Evolutionary conservation across 2,329 filamentous ascomycete species (phyloP), one percentile per base, ranked within the genome.

Genomic region (Aspergillus versicolor): DNA sequence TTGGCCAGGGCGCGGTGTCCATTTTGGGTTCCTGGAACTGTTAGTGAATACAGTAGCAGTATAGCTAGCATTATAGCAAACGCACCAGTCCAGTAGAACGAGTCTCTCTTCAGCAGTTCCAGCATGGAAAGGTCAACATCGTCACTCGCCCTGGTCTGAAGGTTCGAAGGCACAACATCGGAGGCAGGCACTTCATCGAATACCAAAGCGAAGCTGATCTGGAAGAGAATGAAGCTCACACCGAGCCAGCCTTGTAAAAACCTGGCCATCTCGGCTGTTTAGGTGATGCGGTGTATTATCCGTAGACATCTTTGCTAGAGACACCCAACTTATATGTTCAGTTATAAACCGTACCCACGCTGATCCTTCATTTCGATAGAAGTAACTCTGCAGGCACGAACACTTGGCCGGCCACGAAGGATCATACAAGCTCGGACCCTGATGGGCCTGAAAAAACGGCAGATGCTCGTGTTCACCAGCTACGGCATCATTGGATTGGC

Each of bases 31-130:
- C 56, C 63, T 65, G 24, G 48, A 56, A 42, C 34, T 11, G 4
- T 32, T 17, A 46, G 21, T 19, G 1, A 19, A 19, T 19, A 19
- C 17, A 21, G 19, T 21, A 21, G 21, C 21, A 21, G 21, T 21
- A 21, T 21, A 21, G 21, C 21, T 21, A 21, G 21, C 3, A 21
- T 21, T 21, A 21, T 21, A 21, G 21, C 21, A 22, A n/a, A 17
- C 55, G 45, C 60, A 64, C 63, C 61, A 45, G 47, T 56, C 61
- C 63, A 65, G 49, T 63, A 64, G 52, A 61, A 62, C 9, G 58
- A 61, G 41, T 64, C 61, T 17, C 56, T 53, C 15, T 34, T 56
- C 50, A 58, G 53, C 17, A 59, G 54, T 38, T 65, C 61, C n/a
- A 65, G 40, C 17, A 7, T 43, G 22, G 42, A 58, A 44, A 32